phyloP scores from a whole-genome alignment of 2,329 filamentous ascomycete species.

The Neodidymelliopsis sp. region DNA sequence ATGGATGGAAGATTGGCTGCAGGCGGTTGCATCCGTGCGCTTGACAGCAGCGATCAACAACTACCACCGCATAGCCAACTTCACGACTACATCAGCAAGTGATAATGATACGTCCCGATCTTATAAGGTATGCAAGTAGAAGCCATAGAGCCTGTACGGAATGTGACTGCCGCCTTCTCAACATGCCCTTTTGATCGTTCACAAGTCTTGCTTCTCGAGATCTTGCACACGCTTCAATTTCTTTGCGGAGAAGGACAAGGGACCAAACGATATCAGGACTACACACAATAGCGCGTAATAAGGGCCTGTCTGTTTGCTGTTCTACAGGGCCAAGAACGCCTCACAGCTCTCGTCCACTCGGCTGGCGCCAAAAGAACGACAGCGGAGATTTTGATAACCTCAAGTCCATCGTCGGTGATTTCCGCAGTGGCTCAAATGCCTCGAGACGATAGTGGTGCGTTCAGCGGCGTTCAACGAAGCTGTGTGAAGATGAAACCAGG shows the following conservation, averaged over 20 bases:
- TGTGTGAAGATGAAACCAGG: constrained; percentile 28
- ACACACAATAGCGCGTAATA: too few relatives aligned
- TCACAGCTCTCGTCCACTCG: constrained; percentile 4
- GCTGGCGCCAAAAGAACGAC: neutral
- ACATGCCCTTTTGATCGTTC: too few relatives aligned
- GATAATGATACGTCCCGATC: too few relatives aligned
- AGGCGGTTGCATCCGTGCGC: constrained; percentile 1
- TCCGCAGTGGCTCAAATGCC: constrained; percentile 13
- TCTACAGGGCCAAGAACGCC: constrained; percentile 4
- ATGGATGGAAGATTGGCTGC: neutral
- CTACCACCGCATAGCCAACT: neutral
- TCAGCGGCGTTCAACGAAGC: constrained; percentile 14
- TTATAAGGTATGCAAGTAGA: too few relatives aligned
- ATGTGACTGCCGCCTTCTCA: too few relatives aligned
- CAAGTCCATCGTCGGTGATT: constrained; percentile 3
- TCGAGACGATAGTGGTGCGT: constrained; percentile 17
- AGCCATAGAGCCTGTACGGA: too few relatives aligned
- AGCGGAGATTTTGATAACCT: constrained; percentile 14
- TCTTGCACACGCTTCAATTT: too few relatives aligned
- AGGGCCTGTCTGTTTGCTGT: too few relatives aligned
- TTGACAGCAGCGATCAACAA: neutral
- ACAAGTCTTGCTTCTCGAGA: too few relatives aligned
- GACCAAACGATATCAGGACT: too few relatives aligned
- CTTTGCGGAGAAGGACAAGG: too few relatives aligned
- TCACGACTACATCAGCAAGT: too few relatives aligned